Base-by-base conservation (phyloP, 768 basidiomycete species). In the Rhodotorula sphaerocarpa region DNA sequence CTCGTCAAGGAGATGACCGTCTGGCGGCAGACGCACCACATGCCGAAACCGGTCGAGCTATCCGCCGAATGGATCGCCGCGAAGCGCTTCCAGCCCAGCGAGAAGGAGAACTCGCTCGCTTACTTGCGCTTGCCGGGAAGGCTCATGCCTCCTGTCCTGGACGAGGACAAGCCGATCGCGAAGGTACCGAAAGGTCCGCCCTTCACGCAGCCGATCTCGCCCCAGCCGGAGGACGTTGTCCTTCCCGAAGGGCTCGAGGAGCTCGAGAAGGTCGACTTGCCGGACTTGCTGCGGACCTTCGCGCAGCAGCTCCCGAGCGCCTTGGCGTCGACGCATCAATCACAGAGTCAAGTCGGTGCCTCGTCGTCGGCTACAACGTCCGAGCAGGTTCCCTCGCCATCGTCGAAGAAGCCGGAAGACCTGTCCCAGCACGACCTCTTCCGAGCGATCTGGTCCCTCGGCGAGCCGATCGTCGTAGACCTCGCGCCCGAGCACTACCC, bases 401-500 rank as follows among this genome's bases (percentile, higher is more conserved):
- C 57, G 67, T 75, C 14, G 78, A 81, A 31, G 25, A n/a, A n/a
- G n/a, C n/a, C n/a, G n/a, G n/a, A n/a, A n/a, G 78, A 88, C 28
- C 80, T 43, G 11, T 21, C 56, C 10, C 21, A 36, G 18, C 81
- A 83, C 28, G 77, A 79, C 10, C 71, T 79, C 21, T 90, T 92
- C 76, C 81, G 81, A 52, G 73, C 75, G 10, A 75, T 88, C 12
- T 97, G 92, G 92, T 73, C 74, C 14, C 75, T 75, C 46, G 90
- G 90, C 31, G 78, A 85, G 41, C 88, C 91, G 3, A 73, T 96
- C 14, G 81, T 93, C 34, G 86, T 95, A 50, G 85, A 83, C 33
- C 27, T 69, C 34, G 0, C 39, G 23, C 48, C 57, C 21, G 15
- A 23, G n/a, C 11, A 16, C 31, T 30, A 10, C 21, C 57, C 57